Evolutionary conservation across 305 asterid genomes (phyloP).

Genomic region (Rubia peregrina): DNA sequence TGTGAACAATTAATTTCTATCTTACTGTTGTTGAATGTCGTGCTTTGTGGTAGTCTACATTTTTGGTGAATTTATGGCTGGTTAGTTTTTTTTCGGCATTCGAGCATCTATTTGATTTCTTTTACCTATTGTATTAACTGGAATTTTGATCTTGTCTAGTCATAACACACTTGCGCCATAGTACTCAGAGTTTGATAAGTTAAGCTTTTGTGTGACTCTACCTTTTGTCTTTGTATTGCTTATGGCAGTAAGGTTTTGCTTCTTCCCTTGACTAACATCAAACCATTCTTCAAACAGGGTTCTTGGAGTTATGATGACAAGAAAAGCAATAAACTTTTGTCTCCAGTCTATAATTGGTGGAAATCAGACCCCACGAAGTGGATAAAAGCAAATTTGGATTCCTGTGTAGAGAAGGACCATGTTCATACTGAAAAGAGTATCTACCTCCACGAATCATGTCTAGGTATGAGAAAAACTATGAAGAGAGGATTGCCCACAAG

Average conservation of each 20-base stretch:
- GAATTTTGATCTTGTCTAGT: background rate
- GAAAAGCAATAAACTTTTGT: conserved; percentile 12
- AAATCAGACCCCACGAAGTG: conserved; percentile 15
- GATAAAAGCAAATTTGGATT: conserved; percentile 11
- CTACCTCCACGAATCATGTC: conserved; percentile 14
- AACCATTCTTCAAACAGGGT: conserved; percentile 20
- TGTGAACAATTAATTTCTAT: background rate
- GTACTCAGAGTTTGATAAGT: background rate
- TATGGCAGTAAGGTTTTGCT: background rate
- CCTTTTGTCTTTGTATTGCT: background rate
- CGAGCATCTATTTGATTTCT: background rate
- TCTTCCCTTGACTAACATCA: background rate
- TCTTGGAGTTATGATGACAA: conserved; percentile 14
- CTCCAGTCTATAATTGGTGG: conserved; percentile 13
- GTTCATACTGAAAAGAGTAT: conserved; percentile 8
- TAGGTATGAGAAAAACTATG: conserved; percentile 14
- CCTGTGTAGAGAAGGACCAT: conserved; percentile 6
- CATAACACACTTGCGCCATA: background rate
- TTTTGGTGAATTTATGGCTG: conserved; percentile 3
- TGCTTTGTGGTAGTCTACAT: background rate
- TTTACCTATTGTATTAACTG: background rate
- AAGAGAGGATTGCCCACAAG: conserved; percentile 19
- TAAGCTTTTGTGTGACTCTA: background rate
- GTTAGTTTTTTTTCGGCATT: no score
- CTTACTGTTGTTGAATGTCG: background rate